phyloP scores from a whole-genome alignment of 192 early-diverging fungal genomes.

The Globomyces pollinis-pini region DNA sequence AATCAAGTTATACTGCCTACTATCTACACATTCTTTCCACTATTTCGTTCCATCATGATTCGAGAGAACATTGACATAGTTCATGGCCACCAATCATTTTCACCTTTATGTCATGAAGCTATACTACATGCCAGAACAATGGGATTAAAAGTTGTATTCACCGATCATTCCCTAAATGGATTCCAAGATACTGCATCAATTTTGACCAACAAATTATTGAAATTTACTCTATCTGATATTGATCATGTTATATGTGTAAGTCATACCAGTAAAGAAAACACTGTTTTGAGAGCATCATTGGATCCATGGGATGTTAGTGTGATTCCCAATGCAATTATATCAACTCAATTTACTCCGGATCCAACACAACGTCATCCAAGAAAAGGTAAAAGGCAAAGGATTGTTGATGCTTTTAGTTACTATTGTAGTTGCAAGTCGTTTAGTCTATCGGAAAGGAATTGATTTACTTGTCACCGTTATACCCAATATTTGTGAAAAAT shows the following conservation, averaged over 20 bases:
- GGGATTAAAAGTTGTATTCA: conserved; percentile 89
- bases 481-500: conserved; percentile 78
- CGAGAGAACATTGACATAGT: conserved; percentile 90
- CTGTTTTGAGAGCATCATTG: conserved; percentile 85
- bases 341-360: conserved; percentile 81
- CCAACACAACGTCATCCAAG: conserved; percentile 61
- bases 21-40: conserved; percentile 72
- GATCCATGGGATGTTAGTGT: conserved; percentile 86
- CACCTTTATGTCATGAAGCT: conserved; percentile 87
- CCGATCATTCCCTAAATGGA: conserved; percentile 95
- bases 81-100: conserved; percentile 95
- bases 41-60: conserved; percentile 85
- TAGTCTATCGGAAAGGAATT: conserved; percentile 89
- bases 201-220: conserved; percentile 92
- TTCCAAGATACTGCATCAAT: conserved; percentile 91
- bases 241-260: conserved; percentile 98
- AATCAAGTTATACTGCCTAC: conserved; percentile 88
- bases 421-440: conserved; percentile 83
- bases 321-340: conserved; percentile 97
- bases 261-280: conserved; percentile 99
- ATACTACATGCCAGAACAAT: conserved; percentile 93
- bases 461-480: conserved; percentile 87
- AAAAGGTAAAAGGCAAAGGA: conserved; percentile 48
- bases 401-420: conserved; percentile 62
- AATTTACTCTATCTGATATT: conserved; percentile 94